Evolutionary conservation across 768 basidiomycete species (phyloP), one percentile per base, ranked within the genome.

Genomic region (Boletus pseudopeckii): DNA sequence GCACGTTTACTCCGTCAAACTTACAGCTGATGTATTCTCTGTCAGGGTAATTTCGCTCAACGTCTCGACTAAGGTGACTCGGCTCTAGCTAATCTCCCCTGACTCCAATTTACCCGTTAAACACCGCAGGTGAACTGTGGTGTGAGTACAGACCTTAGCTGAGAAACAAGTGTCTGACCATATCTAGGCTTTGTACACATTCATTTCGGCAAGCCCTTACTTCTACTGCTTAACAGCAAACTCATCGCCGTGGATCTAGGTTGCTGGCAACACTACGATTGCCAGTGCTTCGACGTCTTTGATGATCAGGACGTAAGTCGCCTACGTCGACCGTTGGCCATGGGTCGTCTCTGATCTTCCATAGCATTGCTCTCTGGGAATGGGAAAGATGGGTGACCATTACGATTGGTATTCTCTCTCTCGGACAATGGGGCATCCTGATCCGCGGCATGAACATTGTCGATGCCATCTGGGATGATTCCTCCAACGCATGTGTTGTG

Each of bases 381-480:
- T 79, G 84, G 43, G 74, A 79, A 50, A 70, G 67, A 26, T 68
- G 67, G n/a, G 71, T 88, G 39, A 65, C 82, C 13, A 60, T 78
- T 22, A 71, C 77, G 18, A 76, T 89, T 38, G 74, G 78, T 22
- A 53, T 78, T 20, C 73, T 88, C 13, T 83, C 80, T 57, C 58
- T 85, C 30, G 83, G 75, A 2, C 86, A 88, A 54, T 88, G 85
- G 84, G 77, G 72, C 2, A 72, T 89, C 34, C 71, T 88, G 20
- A 85, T 83, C 56, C 80, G 88, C 30, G 82, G 82, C 14, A 85
- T 87, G 83, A 86, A 61, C 66, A 77, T 86, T 32, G 81, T 90
- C 30, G 67, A 74, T 11, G 82, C 85, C 0, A 62, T 71, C 85
- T 64, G 84, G 81, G 75, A 79, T 30, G 61, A 72, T 11, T 28